Conservation (phyloP, 495 filamentous ascomycete genomes). For the Staphylotrichum longicolle region DNA sequence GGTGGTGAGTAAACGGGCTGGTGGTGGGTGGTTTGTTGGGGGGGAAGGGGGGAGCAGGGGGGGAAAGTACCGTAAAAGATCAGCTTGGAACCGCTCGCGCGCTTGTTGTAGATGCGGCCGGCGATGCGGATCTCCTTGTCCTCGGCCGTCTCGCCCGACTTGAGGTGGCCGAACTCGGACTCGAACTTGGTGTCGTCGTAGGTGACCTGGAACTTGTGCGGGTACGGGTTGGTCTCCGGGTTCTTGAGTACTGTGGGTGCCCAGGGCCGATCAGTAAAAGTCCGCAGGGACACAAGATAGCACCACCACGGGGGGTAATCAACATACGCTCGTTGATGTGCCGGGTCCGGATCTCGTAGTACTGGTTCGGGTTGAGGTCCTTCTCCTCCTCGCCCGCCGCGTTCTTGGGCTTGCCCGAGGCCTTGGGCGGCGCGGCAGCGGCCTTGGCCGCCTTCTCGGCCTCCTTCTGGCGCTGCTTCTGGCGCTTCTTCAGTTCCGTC, state of each 20-base stretch:
- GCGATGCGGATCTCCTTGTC: slow-evolving; percentile 71
- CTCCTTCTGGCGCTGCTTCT: slow-evolving; percentile 85
- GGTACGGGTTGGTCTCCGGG: slow-evolving; percentile 84
- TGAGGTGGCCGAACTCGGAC: slow-evolving; percentile 68
- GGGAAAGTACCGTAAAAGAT: slow-evolving; percentile 66
- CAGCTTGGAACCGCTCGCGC: slow-evolving; percentile 76
- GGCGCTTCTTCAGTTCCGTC: slow-evolving; percentile 89
- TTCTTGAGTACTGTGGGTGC: slow-evolving; percentile 57
- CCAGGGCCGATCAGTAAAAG: slow-evolving; percentile 13
- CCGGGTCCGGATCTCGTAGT: slow-evolving; percentile 91
- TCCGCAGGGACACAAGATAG: background rate
- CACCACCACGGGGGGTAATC: too few relatives aligned
- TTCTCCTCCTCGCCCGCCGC: slow-evolving; percentile 44
- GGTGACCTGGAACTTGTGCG: slow-evolving; percentile 92
- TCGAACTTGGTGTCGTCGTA: slow-evolving; percentile 75
- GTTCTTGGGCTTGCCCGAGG: slow-evolving; percentile 66
- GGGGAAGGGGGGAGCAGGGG: background rate
- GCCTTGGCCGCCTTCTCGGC: slow-evolving; percentile 85
- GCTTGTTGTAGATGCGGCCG: slow-evolving; percentile 86
- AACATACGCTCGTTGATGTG: slow-evolving; percentile 67
- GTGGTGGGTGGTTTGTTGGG: background rate
- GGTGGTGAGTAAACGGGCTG: background rate
- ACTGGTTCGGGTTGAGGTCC: slow-evolving; percentile 82
- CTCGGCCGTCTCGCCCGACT: slow-evolving; percentile 78
- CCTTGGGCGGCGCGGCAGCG: slow-evolving; percentile 66